Conservation (phyloP, 2,329 filamentous ascomycete species). For the Cytospora piceae region DNA sequence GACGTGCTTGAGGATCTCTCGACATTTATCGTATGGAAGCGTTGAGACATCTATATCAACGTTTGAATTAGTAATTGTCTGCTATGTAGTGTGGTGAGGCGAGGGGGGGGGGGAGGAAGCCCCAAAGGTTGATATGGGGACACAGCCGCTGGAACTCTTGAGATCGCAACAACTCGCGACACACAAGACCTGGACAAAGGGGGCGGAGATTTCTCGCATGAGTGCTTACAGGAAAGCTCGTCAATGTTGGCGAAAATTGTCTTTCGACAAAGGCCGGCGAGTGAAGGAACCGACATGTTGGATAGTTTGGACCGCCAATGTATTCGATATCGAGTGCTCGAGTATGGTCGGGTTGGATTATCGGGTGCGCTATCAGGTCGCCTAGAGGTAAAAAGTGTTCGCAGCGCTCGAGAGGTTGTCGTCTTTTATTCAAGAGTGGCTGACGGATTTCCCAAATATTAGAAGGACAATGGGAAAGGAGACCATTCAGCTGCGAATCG, state of each 20-base stretch:
- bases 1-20: conserved; percentile 71
- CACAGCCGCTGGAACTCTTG: not conserved
- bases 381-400: not conserved
- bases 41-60: conserved; percentile 11
- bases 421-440: not conserved
- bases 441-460: not conserved
- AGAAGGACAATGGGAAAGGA: not conserved
- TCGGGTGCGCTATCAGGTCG: not conserved
- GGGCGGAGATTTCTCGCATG: not conserved
- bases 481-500: conserved; percentile 2
- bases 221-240: conserved; percentile 1
- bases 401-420: not conserved
- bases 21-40: conserved; percentile 60
- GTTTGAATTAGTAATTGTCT: not conserved
- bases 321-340: not conserved
- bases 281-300: conserved; percentile 15
- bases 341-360: not conserved
- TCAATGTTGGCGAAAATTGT: conserved; percentile 17
- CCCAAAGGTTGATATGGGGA: not conserved
- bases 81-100: not conserved
- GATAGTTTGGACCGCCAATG: not conserved
- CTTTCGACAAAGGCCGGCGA: conserved; percentile 13
- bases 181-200: not conserved
- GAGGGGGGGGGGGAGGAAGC: not conserved
- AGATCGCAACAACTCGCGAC: not conserved